phyloP scores from a whole-genome alignment of 2,329 filamentous ascomycete genomes.

The Colletotrichum sp. region DNA sequence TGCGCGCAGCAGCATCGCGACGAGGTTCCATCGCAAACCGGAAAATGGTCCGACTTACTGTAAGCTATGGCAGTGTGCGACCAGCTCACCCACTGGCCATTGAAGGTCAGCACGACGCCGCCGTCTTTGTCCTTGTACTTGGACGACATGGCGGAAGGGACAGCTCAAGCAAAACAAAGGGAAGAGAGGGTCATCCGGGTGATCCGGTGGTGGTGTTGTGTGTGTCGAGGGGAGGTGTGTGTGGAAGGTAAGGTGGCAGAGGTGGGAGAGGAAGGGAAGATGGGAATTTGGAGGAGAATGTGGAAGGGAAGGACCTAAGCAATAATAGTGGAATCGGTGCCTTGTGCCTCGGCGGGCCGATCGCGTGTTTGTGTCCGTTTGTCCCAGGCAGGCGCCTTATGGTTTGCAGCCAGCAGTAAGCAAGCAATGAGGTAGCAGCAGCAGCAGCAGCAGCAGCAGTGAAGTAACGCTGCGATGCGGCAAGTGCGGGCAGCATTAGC shows the following conservation, averaged over 20 bases:
- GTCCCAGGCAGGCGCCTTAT: not conserved
- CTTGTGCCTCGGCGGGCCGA: slow-evolving; percentile 7
- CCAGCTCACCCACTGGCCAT: slow-evolving; percentile 90
- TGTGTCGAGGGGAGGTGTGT: not conserved
- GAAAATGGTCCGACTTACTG: slow-evolving; percentile 51
- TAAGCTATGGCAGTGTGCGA: slow-evolving; percentile 86
- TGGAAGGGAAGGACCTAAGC: not conserved
- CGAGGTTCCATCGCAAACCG: not conserved
- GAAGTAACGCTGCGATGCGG: not conserved
- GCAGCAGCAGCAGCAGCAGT: not conserved
- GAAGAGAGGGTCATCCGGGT: slow-evolving; percentile 30
- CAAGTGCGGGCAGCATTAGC: not conserved
- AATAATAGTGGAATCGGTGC: not conserved
- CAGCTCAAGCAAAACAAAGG: slow-evolving; percentile 11
- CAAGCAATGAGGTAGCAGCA: not conserved
- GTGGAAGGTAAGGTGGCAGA: not conserved
- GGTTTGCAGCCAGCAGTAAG: not conserved
- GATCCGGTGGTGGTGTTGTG: slow-evolving; percentile 28
- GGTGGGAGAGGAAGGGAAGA: slow-evolving; percentile 3
- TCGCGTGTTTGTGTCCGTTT: not conserved
- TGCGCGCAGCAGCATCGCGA: not conserved
- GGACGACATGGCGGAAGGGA: slow-evolving; percentile 39
- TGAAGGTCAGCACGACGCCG: slow-evolving; percentile 69
- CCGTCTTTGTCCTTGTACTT: slow-evolving; percentile 71
- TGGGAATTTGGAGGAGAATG: not conserved